Conservation (phyloP, 2,329 filamentous ascomycete genomes). For the Myriosclerotinia duriaeana region DNA sequence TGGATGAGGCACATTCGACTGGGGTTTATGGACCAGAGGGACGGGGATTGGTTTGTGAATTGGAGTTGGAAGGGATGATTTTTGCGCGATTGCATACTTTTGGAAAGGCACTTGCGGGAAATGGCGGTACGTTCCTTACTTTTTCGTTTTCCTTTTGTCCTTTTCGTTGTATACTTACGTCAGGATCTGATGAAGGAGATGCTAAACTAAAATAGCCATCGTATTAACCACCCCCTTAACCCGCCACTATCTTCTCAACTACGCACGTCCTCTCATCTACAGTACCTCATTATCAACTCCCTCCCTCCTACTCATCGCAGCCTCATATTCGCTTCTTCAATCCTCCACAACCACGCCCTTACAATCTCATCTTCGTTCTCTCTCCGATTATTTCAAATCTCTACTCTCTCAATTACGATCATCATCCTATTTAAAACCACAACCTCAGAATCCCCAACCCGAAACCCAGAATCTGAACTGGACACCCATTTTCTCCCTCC, state of each 20-base stretch:
- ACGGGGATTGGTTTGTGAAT: constrained; percentile 49
- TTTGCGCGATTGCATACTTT: constrained; percentile 53
- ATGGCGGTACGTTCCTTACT: constrained; percentile 38
- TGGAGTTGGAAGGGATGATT: constrained; percentile 52
- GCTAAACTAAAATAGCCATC: constrained; percentile 43
- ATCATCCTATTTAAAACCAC: constrained; percentile 29
- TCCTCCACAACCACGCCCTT: constrained; percentile 48
- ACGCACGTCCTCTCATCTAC: constrained; percentile 44
- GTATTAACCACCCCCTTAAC: constrained; percentile 30
- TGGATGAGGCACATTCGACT: constrained; percentile 57
- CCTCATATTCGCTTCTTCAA: constrained; percentile 50
- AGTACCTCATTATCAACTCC: constrained; percentile 46
- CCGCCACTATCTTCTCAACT: constrained; percentile 36
- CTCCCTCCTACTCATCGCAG: constrained; percentile 44
- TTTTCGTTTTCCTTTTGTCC: constrained; percentile 27
- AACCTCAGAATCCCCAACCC: constrained; percentile 43
- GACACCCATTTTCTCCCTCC: constrained; percentile 65
- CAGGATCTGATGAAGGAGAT: not conserved
- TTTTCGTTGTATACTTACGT: not conserved
- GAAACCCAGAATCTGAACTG: constrained; percentile 3
- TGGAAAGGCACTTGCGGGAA: constrained; percentile 51
- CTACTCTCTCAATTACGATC: constrained; percentile 47
- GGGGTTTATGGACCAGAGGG: constrained; percentile 52
- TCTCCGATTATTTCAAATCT: constrained; percentile 5
- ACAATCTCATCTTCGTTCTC: not conserved